Conservation (phyloP, 2,329 filamentous ascomycete species). For the Epichloe coenophiala region DNA sequence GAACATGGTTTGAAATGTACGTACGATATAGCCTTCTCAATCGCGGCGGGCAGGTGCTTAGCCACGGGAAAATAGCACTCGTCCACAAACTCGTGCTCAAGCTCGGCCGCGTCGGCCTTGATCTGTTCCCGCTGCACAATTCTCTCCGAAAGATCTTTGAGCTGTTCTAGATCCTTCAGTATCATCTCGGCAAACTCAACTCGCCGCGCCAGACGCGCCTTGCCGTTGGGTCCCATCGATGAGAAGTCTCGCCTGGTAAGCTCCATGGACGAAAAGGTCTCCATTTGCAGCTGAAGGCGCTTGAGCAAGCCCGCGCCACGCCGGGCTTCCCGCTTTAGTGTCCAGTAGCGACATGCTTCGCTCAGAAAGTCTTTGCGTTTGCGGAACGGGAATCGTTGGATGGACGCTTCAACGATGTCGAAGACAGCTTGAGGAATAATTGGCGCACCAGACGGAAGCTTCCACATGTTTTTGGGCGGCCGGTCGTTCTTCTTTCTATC, state of each 20-base stretch:
- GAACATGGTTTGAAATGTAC: slow-evolving; percentile 17
- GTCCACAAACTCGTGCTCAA: slow-evolving; percentile 70
- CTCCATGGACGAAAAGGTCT: slow-evolving; percentile 95
- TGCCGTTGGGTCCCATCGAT: slow-evolving; percentile 80
- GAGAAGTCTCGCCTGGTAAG: slow-evolving; percentile 89
- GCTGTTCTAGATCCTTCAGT: slow-evolving; percentile 61
- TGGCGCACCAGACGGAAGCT: slow-evolving; percentile 83
- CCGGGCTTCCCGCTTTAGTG: slow-evolving; percentile 83
- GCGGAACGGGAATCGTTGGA: slow-evolving; percentile 65
- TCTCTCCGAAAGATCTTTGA: slow-evolving; percentile 56
- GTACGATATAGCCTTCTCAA: slow-evolving; percentile 72
- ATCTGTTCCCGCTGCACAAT: slow-evolving; percentile 63
- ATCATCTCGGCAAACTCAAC: slow-evolving; percentile 78
- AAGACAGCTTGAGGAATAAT: slow-evolving; percentile 85
- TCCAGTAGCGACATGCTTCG: slow-evolving; percentile 96
- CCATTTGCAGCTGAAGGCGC: slow-evolving; percentile 84
- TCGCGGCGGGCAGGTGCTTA: slow-evolving; percentile 59
- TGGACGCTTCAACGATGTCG: slow-evolving; percentile 69
- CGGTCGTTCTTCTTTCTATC: slow-evolving; percentile 59
- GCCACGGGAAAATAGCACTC: slow-evolving; percentile 84
- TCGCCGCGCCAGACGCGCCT: slow-evolving; percentile 61
- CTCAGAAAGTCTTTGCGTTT: slow-evolving; percentile 87
- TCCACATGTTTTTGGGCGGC: slow-evolving; percentile 48
- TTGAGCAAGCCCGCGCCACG: slow-evolving; percentile 86
- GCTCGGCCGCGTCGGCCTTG: slow-evolving; percentile 64